Percentiles rank a stretch among this genome's conserved stretches.
Conservation (phyloP, 2,329 filamentous ascomycete genomes). For the Venturia oleaginea region DNA sequence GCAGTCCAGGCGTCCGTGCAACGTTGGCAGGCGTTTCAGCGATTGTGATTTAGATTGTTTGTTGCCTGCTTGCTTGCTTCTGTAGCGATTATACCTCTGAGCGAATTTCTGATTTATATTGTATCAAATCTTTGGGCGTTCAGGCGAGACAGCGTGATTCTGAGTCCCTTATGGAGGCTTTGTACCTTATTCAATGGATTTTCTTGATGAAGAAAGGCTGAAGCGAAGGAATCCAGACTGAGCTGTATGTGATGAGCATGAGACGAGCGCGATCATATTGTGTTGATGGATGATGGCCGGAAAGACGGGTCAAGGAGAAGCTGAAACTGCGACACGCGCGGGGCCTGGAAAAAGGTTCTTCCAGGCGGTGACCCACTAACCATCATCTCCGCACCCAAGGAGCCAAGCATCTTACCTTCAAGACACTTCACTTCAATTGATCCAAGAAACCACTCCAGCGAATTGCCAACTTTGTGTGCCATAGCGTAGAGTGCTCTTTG, state of each 20-base stretch:
- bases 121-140: neutral
- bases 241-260: neutral
- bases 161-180: neutral
- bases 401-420: too few relatives aligned
- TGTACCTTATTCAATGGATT: neutral
- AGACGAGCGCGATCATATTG: neutral
- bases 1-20: neutral
- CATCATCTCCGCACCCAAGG: neutral
- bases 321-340: neutral
- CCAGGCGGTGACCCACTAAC: neutral
- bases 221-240: neutral
- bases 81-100: neutral
- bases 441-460: neutral
- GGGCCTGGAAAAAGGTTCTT: neutral
- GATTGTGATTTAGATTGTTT: neutral
- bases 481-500: neutral
- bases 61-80: neutral
- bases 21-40: neutral
- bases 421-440: neutral
- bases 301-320: too few relatives aligned
- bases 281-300: too few relatives aligned
- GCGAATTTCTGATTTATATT: neutral
- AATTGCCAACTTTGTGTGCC: too few relatives aligned
- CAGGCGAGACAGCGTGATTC: neutral
- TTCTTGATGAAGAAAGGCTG: neutral